phyloP scores from a whole-genome alignment of 176 grass and related monocot species.

The Lolium multiflorum region DNA sequence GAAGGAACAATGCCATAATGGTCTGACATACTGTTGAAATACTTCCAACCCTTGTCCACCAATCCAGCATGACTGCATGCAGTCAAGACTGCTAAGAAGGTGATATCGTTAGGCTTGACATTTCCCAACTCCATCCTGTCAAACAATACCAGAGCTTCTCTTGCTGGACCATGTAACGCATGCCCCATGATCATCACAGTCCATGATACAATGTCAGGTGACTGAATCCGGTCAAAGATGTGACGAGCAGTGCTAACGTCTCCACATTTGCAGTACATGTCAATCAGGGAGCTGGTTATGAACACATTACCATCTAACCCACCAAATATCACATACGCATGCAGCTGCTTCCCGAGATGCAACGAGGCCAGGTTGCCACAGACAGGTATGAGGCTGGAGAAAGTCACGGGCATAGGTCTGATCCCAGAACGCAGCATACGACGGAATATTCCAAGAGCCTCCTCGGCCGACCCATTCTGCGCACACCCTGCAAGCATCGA shows the following conservation, averaged over 20 bases:
- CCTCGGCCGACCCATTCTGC: slow-evolving; percentile 62
- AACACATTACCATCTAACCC: slow-evolving; percentile 56
- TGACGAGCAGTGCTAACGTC: slow-evolving; percentile 48
- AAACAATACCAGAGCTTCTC: slow-evolving; percentile 69
- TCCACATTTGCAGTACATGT: slow-evolving; percentile 84
- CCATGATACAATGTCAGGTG: slow-evolving; percentile 67
- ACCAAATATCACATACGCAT: slow-evolving; percentile 52
- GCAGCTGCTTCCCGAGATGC: slow-evolving; percentile 67
- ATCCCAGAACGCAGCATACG: slow-evolving; percentile 54
- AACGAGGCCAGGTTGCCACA: slow-evolving; percentile 61
- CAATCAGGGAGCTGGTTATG: slow-evolving; percentile 69
- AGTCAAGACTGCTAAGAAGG: slow-evolving; percentile 71
- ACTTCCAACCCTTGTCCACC: slow-evolving; percentile 64
- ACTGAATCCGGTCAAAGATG: slow-evolving; percentile 59
- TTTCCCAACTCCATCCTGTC: slow-evolving; percentile 61
- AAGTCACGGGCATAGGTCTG: slow-evolving; percentile 57
- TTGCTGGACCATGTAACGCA: slow-evolving; percentile 72
- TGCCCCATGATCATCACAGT: slow-evolving; percentile 81
- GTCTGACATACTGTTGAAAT: slow-evolving; percentile 67
- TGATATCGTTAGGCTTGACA: slow-evolving; percentile 64
- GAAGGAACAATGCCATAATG: slow-evolving; percentile 61
- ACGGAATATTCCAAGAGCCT: slow-evolving; percentile 65
- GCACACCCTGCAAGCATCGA: slow-evolving; percentile 63
- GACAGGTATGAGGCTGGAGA: slow-evolving; percentile 68
- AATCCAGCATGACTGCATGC: slow-evolving; percentile 85